Conservation (phyloP, 495 filamentous ascomycete species). For the Xylaria venustula region DNA sequence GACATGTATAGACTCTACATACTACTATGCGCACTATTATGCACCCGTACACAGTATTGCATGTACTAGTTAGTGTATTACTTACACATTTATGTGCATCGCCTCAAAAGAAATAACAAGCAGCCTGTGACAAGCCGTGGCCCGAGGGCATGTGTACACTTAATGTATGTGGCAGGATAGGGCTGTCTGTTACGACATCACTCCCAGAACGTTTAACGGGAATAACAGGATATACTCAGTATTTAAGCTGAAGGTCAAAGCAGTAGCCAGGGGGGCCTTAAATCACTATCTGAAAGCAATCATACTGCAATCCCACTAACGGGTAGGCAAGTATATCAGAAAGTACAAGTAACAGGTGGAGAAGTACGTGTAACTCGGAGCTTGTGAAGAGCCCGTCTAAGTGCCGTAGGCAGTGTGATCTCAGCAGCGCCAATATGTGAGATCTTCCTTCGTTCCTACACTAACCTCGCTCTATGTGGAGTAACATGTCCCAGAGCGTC, state of each 20-base stretch:
- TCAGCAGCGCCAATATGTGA: constrained; percentile 3
- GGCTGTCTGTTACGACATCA: neutral
- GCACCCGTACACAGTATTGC: too few relatives aligned
- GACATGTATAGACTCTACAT: neutral
- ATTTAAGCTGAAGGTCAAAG: neutral
- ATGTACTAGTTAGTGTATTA: too few relatives aligned
- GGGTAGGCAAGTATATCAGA: neutral
- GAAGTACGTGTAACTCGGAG: neutral
- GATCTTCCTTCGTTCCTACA: constrained; percentile 6
- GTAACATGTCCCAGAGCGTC: neutral
- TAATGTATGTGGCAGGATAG: neutral
- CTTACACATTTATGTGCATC: too few relatives aligned
- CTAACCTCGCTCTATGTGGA: neutral
- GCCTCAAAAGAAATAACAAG: too few relatives aligned
- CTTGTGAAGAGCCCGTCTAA: constrained; percentile 1
- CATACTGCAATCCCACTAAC: neutral
- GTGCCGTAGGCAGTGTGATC: constrained; percentile 2
- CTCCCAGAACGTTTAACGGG: neutral
- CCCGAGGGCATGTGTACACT: too few relatives aligned
- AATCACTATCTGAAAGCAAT: neutral
- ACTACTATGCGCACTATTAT: neutral
- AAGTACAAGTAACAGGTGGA: neutral
- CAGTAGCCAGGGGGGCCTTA: neutral
- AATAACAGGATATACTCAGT: constrained; percentile 9
- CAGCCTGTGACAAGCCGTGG: too few relatives aligned